Evolutionary conservation across 2,329 filamentous ascomycete species (phyloP), one percentile per base, ranked within the genome.

Genomic region (Aspergillus candidus): DNA sequence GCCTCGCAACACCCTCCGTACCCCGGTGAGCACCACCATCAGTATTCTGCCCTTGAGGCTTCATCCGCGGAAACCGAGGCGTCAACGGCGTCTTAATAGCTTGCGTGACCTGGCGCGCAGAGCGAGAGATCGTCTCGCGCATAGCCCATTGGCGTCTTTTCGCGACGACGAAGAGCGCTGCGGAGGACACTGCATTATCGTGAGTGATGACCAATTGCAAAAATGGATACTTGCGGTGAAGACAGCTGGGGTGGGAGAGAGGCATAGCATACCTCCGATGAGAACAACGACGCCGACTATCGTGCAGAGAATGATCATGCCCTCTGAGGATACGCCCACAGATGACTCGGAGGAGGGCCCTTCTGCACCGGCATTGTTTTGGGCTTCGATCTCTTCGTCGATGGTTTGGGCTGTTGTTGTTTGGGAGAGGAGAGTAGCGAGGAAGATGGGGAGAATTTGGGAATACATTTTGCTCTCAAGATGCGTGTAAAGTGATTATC

Each of bases 221-320:
- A 2, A 7, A 18, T 30, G 14, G 13, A 5, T 18, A 6, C 18
- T 18, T 18, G 18, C 18, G 18, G 4, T 8, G 10, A n/a, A 6
- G 29, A 10, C 27, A 15, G 15, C 15, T 15, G 15, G 11, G 22
- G 2, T 6, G 17, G 18, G 13, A 10, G 7, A 37, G 11, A 14
- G 12, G 17, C 27, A 35, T 27, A 27, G 48, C 51, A 35, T 14
- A 56, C 53, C 40, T 49, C 53, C 53, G 13, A 56, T 43, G 11
- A 54, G 18, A 15, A 52, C 48, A 4, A 56, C 53, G 4, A 56
- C 33, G 2, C 52, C 53, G 10, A 48, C 53, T 11, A 56, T 48
- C 1, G 49, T 50, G 29, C 52, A 53, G 6, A 56, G 35, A 3
- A 44, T 43, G 13, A 56, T 56, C 47, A 56, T 54, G 12, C 53